Evolutionary conservation across 805 yeast genomes (phyloP), one percentile per base, ranked within the genome.

Genomic region (Lipomyces spencermartinsiae): DNA sequence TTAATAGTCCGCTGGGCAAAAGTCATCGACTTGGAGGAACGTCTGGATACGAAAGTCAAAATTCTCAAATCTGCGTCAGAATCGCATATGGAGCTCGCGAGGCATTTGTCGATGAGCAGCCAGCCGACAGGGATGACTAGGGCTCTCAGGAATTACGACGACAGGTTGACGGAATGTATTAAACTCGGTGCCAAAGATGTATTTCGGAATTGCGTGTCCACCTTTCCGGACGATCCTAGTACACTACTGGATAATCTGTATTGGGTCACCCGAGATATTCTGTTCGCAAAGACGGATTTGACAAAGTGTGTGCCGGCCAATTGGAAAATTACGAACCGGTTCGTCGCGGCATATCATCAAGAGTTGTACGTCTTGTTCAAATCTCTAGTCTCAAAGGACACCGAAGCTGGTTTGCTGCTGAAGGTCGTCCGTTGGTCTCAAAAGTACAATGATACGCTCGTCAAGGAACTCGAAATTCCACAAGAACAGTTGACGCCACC

Each of bases 211-310:
- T 87, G 93, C 80, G 84, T 82, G 73, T 85, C 83, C 67, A 83
- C 83, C 66, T 88, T 83, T 75, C 79, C 77, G 22, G 82, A 79
- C 25, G 80, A 76, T 57, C 83, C 83, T 51, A 86, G 88, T 78
- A 83, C 82, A 19, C 87, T 92, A 0, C 82, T 91, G 66, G 89
- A 89, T 53, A 87, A 90, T 72, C 79, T 93, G 64, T 89, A 87
- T 66, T 94, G 97, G 93, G 84, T 93, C 22, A 92, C 89, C 77
- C 89, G 89, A 72, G 98, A 94, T 74, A 79, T 95, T 64, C 78
- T 84, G 37, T 84, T 89, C 65, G 92, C 90, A 4, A 84, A 86
- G 65, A 84, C 84, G 29, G 87, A 87, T 37, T 79, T 92, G 31
- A 78, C 82, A 1, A 81, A 81, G 14, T 83, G 88, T 62, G 87